Conservation (phyloP, 352 stramenopile species). For the Saprolegnia parasitica region DNA sequence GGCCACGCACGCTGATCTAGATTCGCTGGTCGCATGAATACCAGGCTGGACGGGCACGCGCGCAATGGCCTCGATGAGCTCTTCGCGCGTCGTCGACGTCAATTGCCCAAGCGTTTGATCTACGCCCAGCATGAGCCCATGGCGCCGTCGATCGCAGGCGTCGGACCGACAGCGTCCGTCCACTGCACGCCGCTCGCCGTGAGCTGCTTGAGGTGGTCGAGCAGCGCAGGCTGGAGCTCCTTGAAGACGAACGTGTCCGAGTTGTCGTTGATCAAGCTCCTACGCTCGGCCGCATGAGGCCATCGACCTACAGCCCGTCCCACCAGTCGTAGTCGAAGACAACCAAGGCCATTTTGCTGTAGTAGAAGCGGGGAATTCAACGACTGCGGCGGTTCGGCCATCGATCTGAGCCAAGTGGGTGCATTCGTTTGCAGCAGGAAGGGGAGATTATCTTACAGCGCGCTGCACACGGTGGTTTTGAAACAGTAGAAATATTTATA, state of each 20-base stretch:
- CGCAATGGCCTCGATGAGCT: conserved; percentile 46
- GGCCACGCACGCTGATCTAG: background rate
- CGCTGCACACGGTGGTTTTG: background rate
- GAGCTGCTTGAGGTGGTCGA: conserved; percentile 37
- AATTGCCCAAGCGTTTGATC: conserved; percentile 25
- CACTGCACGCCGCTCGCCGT: conserved; percentile 33
- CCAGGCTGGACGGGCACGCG: conserved; percentile 47
- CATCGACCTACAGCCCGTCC: background rate
- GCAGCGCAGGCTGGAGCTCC: conserved; percentile 52
- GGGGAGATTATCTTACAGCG: too few species aligned
- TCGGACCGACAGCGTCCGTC: conserved; percentile 24
- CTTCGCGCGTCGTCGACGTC: conserved; percentile 25
- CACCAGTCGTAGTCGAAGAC: conserved; percentile 85
- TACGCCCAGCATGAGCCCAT: background rate
- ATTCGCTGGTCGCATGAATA: background rate
- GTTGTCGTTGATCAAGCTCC: conserved; percentile 67
- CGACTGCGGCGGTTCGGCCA: too few species aligned
- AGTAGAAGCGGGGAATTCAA: background rate
- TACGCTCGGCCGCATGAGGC: conserved; percentile 2
- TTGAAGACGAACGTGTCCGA: conserved; percentile 78
- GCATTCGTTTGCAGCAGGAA: too few species aligned
- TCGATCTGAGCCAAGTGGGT: background rate
- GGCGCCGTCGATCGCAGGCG: background rate
- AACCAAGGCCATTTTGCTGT: conserved; percentile 33
- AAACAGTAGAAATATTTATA: conserved; percentile 32